phyloP scores from a whole-genome alignment of 345 rosid species.

The Pugionium dolabratum region DNA sequence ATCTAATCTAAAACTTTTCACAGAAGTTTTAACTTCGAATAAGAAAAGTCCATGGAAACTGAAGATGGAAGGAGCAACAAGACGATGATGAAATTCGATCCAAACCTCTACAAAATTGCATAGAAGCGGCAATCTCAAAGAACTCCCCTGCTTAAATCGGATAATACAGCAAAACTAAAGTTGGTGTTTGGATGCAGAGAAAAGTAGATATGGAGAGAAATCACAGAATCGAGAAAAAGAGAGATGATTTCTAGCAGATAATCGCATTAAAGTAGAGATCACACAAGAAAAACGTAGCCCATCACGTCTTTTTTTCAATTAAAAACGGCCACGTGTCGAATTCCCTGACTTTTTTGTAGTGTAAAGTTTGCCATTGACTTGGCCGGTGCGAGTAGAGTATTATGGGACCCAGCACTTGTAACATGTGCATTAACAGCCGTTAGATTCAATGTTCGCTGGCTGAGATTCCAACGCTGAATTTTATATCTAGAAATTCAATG shows the following conservation, averaged over 20 bases:
- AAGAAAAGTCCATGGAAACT: background rate
- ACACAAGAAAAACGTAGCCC: no score
- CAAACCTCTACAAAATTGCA: constrained; percentile 44
- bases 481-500: no score
- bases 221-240: constrained; percentile 1
- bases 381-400: no score
- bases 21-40: background rate
- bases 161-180: constrained; percentile 4
- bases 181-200: constrained; percentile 40
- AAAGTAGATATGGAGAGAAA: constrained; percentile 7
- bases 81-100: constrained; percentile 18
- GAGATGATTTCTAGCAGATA: constrained; percentile 16
- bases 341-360: no score
- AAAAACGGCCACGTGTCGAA: no score
- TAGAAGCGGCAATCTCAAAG: constrained; percentile 24
- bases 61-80: background rate
- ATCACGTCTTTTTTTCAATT: no score
- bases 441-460: no score
- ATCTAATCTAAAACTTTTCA: background rate
- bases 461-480: no score
- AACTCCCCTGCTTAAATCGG: constrained; percentile 4
- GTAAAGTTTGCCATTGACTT: no score
- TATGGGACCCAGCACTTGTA: no score
- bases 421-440: no score
- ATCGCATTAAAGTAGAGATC: constrained; percentile 34